These are phyloP conservation scores for Pleurotus citrinopileatus DNA, from an alignment of 768 basidiomycete species.

Conservation along the genomic window DNA sequence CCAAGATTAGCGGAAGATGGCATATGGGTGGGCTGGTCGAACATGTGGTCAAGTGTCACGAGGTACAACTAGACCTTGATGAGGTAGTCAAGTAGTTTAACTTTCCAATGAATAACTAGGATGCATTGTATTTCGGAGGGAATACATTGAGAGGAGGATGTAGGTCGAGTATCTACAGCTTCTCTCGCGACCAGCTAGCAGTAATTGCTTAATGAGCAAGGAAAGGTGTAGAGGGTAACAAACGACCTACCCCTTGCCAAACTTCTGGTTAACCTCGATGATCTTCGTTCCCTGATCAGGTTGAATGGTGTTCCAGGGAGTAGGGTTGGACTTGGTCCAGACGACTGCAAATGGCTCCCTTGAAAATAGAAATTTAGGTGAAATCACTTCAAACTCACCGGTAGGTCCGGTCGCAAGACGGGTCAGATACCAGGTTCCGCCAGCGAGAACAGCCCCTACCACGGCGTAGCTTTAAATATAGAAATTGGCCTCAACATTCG, in stretches of 20 bases:
- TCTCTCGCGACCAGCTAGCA: slow-evolving; percentile 72
- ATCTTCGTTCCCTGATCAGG: slow-evolving; percentile 75
- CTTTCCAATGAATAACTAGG: not conserved
- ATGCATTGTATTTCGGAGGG: not conserved
- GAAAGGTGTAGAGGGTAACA: slow-evolving; percentile 8
- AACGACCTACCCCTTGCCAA: slow-evolving; percentile 61
- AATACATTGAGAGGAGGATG: not conserved
- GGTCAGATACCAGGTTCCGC: slow-evolving; percentile 66
- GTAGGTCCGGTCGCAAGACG: slow-evolving; percentile 61
- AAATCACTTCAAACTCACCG: slow-evolving; percentile 32
- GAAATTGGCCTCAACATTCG: not conserved
- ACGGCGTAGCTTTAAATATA: slow-evolving; percentile 42
- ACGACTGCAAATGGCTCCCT: slow-evolving; percentile 30
- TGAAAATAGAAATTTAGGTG: slow-evolving; percentile 3
- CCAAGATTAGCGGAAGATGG: not conserved
- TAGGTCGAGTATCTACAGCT: slow-evolving; percentile 49
- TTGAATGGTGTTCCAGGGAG: slow-evolving; percentile 85
- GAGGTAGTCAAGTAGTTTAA: no score
- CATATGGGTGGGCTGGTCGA: not conserved
- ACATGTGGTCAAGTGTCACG: slow-evolving; percentile 1
- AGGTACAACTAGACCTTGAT: no score
- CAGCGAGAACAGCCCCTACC: slow-evolving; percentile 47
- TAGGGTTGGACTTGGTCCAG: slow-evolving; percentile 72
- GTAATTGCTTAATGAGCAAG: slow-evolving; percentile 3
- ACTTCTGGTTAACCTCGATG: slow-evolving; percentile 66